Evolutionary conservation across 225 moss, liverwort and hornwort species (phyloP).

Genomic region (Pseudisothecium myosuroides): DNA sequence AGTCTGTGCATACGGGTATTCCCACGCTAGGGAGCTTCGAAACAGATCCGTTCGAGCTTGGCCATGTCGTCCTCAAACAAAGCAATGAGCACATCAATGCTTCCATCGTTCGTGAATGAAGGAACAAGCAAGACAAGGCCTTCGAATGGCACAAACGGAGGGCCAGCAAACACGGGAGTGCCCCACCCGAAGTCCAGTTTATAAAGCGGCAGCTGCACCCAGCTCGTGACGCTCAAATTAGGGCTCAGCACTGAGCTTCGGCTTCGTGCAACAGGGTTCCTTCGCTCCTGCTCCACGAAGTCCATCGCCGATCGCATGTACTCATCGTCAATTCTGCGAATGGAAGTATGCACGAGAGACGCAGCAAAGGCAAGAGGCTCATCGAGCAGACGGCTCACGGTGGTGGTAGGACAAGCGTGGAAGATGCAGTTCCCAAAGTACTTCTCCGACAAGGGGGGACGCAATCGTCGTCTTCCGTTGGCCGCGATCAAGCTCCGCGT

Average conservation of each 20-base stretch:
- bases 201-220: slow-evolving; percentile 74
- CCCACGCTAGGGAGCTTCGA: background rate
- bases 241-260: slow-evolving; percentile 60
- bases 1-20: background rate
- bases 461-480: slow-evolving; percentile 58
- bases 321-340: slow-evolving; percentile 50
- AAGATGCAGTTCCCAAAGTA: slow-evolving; percentile 90
- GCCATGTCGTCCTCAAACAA: slow-evolving; percentile 77
- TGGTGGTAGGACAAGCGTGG: slow-evolving; percentile 57
- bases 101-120: slow-evolving; percentile 62
- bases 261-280: slow-evolving; percentile 43
- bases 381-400: slow-evolving; percentile 32
- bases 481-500: slow-evolving; percentile 59
- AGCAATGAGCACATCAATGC: slow-evolving; percentile 57
- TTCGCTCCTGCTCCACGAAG: slow-evolving; percentile 60
- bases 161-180: slow-evolving; percentile 72
- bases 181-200: slow-evolving; percentile 79
- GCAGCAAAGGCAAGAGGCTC: slow-evolving; percentile 60
- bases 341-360: slow-evolving; percentile 45
- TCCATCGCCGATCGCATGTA: slow-evolving; percentile 84
- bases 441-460: slow-evolving; percentile 28
- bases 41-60: slow-evolving; percentile 45
- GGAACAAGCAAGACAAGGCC: slow-evolving; percentile 57
- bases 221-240: slow-evolving; percentile 72
- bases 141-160: slow-evolving; percentile 81